Evolutionary conservation across 352 stramenopile genomes (phyloP).

Genomic region (Pythium brachiatum): DNA sequence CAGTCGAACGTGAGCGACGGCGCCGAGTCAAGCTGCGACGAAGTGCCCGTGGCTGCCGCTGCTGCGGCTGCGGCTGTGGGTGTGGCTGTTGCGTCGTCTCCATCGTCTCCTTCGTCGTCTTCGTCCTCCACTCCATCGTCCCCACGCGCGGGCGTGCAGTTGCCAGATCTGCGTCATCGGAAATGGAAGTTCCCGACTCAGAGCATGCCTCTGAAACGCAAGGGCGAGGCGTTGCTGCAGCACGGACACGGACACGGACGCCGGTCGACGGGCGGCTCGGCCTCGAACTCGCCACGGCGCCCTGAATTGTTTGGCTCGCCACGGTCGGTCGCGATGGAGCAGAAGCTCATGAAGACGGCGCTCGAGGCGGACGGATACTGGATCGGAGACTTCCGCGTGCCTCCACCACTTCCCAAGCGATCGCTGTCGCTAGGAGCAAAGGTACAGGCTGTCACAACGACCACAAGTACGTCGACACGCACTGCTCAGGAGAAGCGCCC

Average conservation of each 20-base stretch:
- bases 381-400: constrained; percentile 66
- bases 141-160: background rate
- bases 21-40: constrained; percentile 8
- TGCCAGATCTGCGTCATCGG: constrained; percentile 20
- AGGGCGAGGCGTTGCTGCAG: constrained; percentile 13
- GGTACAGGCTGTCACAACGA: constrained; percentile 3
- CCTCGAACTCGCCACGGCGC: constrained; percentile 27
- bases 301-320: constrained; percentile 26
- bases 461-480: background rate
- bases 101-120: background rate
- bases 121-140: background rate
- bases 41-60: constrained; percentile 4
- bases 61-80: background rate
- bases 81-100: too few relatives aligned
- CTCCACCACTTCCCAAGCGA: constrained; percentile 33
- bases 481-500: background rate
- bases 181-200: constrained; percentile 21
- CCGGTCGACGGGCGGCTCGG: constrained; percentile 1
- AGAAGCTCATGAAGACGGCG: constrained; percentile 51
- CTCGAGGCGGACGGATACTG: constrained; percentile 72
- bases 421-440: constrained; percentile 24
- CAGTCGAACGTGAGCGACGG: constrained; percentile 1
- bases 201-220: constrained; percentile 14
- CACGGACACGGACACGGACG: constrained; percentile 5
- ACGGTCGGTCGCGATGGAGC: constrained; percentile 31